These are phyloP conservation scores for Didymella pinodella DNA, from an alignment of 2,329 filamentous ascomycete genomes.

Conservation along the genomic window DNA sequence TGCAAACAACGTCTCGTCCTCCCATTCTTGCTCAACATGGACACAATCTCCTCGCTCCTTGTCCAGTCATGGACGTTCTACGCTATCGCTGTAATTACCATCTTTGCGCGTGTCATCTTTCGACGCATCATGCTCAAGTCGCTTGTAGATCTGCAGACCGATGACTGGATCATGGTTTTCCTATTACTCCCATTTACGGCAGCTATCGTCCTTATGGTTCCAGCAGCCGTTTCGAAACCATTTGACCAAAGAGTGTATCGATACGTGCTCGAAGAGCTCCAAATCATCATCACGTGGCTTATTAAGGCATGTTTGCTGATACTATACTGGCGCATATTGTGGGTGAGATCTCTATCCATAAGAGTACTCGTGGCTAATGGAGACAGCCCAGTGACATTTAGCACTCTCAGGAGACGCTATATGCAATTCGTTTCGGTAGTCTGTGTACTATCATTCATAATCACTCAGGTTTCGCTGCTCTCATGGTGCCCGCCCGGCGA, in stretches of 20 bases:
- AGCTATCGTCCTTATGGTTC: constrained; percentile 28
- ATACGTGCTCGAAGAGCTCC: constrained; percentile 39
- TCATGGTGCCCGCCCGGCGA: constrained; percentile 33
- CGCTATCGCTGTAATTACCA: constrained; percentile 30
- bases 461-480: constrained; percentile 30
- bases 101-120: constrained; percentile 34
- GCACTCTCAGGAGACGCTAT: constrained; percentile 19
- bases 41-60: constrained; percentile 21
- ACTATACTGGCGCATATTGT: constrained; percentile 43
- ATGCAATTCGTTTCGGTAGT: constrained; percentile 22
- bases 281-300: constrained; percentile 37
- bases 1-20: neutral
- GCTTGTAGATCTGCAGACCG: constrained; percentile 33
- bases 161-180: constrained; percentile 42
- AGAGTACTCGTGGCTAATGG: constrained; percentile 9
- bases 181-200: constrained; percentile 35
- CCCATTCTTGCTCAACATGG: constrained; percentile 6
- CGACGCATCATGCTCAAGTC: constrained; percentile 35
- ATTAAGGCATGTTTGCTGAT: constrained; percentile 42
- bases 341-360: constrained; percentile 1
- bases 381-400: constrained; percentile 24
- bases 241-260: constrained; percentile 25
- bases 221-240: constrained; percentile 2
- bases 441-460: constrained; percentile 32
- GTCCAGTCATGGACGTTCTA: constrained; percentile 40